phyloP scores from a whole-genome alignment of 164 flowering plant species.

The Sedum album region DNA sequence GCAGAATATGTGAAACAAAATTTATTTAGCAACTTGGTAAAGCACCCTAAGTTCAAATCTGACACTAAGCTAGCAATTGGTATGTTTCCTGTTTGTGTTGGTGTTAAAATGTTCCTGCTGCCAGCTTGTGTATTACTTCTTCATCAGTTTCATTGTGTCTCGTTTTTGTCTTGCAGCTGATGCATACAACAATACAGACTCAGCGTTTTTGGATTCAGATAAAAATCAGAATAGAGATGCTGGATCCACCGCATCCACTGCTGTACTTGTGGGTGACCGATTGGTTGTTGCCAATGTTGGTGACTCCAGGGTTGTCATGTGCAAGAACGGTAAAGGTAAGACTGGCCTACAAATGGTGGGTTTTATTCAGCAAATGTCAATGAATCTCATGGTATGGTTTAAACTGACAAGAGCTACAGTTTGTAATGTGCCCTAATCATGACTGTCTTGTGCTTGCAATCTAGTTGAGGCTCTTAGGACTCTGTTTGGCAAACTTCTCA shows the following conservation, averaged over 20 bases:
- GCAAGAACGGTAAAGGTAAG: conserved; percentile 70
- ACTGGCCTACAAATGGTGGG: background rate
- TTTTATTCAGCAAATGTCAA: background rate
- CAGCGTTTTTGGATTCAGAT: conserved; percentile 85
- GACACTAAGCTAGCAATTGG: conserved; percentile 97
- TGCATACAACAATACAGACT: too few relatives aligned
- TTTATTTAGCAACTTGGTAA: too few relatives aligned
- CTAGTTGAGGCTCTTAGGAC: background rate
- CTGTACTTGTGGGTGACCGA: conserved; percentile 94
- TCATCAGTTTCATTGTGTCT: conserved; percentile 11
- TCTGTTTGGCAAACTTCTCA: background rate
- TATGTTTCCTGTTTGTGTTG: conserved; percentile 18
- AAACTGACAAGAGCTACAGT: background rate
- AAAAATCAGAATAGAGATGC: conserved; percentile 73
- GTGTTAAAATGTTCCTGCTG: too few relatives aligned
- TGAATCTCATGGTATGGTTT: background rate
- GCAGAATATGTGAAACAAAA: too few relatives aligned
- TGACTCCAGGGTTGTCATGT: too few relatives aligned
- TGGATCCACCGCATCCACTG: too few relatives aligned
- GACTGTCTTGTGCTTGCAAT: background rate
- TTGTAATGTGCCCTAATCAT: background rate
- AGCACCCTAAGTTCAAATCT: too few relatives aligned
- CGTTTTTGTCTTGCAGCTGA: conserved; percentile 44
- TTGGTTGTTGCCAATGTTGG: conserved; percentile 92
- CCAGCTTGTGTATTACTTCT: too few relatives aligned